Base-by-base conservation (phyloP, 2,329 filamentous ascomycete genomes). In the Truncatella angustata region DNA sequence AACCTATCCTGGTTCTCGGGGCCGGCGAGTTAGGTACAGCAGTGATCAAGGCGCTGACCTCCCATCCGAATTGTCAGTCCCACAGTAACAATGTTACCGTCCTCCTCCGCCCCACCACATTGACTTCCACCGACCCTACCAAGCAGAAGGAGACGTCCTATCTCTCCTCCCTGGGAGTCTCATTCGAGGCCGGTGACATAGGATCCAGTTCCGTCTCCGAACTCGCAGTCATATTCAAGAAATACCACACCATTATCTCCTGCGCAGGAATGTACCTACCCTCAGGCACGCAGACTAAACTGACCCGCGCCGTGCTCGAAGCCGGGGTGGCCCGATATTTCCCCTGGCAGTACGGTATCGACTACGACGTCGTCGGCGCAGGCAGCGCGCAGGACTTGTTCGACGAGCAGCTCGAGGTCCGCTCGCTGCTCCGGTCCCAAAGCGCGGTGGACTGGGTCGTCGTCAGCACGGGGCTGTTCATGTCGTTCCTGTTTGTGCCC, bases 311-410 rank as follows among this genome's bases (percentile, higher is more conserved):
- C 0, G 79, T 77, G 0, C 66, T 89, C 0, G 64, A 67, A 10
- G 82, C 79, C 0, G 66, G 70, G 0, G 75, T 78, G 0, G 58
- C 67, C 12, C 70, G 79, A 1, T 90, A 78, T 61, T 76, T 90
- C 16, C 86, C 87, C 0, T 90, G 87, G 87, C 86, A 90, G 65
- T 90, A 85, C 63, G 87, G 87, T 1, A 80, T 88, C 21, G 84
- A 90, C 62, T 90, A 90, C 66, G 85, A 90, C 52, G 63, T 71
- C 24, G 81, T 88, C 14, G 84, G 84, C 0, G 65, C 70, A 0
- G 78, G 79, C 0, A 81, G 78, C 23, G 72, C 79, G 39, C 85
- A 88, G 65, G 79, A 83, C 30, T 62, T 90, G 12, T 90, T 89
- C 58, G 84, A 85, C 53, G 86, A 88, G 72, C 85, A 88, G 69